Conservation (phyloP, 2,329 filamentous ascomycete species). For the Cladosporium sp. region DNA sequence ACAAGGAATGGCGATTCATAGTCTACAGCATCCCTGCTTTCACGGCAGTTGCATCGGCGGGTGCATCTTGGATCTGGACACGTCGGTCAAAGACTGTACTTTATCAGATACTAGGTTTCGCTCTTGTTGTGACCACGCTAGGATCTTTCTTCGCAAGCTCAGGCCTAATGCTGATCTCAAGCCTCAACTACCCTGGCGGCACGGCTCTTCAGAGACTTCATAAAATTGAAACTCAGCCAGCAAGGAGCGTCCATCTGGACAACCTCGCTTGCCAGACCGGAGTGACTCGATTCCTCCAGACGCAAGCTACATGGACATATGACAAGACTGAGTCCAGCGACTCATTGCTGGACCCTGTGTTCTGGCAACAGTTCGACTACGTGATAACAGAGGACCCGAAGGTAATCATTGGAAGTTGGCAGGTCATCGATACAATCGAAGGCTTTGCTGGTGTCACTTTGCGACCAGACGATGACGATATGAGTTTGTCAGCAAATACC, state of each 20-base stretch:
- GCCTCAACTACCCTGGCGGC: constrained; percentile 90
- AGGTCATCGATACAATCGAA: constrained; percentile 46
- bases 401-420: constrained; percentile 49
- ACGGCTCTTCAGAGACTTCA: constrained; percentile 60
- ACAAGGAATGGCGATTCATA: constrained; percentile 96
- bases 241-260: constrained; percentile 48
- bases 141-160: constrained; percentile 58
- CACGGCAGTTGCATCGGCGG: constrained; percentile 71
- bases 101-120: constrained; percentile 52
- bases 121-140: constrained; percentile 57
- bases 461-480: constrained; percentile 34
- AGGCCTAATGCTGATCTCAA: constrained; percentile 70
- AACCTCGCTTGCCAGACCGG: constrained; percentile 62
- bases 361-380: constrained; percentile 59
- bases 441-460: constrained; percentile 50
- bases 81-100: constrained; percentile 59
- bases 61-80: constrained; percentile 60
- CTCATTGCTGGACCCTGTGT: constrained; percentile 44
- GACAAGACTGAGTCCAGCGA: constrained; percentile 55
- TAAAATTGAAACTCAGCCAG: constrained; percentile 17
- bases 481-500: constrained; percentile 10
- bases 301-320: constrained; percentile 48
- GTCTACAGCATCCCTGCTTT: constrained; percentile 80
- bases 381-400: constrained; percentile 51
- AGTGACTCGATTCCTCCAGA: constrained; percentile 56